phyloP scores from a whole-genome alignment of 2,329 filamentous ascomycete genomes.

The Sclerotinia glacialis region DNA sequence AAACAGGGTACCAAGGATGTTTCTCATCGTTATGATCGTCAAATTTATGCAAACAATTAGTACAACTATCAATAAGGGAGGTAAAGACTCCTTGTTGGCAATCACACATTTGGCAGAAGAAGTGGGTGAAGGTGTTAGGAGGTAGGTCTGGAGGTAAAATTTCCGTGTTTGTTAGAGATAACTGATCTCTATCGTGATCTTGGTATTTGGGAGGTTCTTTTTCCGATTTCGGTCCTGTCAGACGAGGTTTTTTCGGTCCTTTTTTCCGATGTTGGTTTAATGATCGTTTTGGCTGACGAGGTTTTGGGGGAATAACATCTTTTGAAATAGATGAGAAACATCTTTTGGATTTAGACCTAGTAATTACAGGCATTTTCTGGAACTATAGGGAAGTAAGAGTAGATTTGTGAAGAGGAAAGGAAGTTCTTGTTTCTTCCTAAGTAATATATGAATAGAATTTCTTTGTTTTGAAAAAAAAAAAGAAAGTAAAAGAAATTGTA shows the following conservation, averaged over 20 bases:
- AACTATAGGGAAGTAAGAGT: background rate
- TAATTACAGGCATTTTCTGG: background rate
- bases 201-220: background rate
- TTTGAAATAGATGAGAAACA: background rate
- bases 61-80: background rate
- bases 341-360: background rate
- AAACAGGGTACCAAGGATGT: background rate
- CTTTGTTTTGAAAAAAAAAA: background rate
- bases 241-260: no score
- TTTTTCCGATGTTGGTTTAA: background rate
- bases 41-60: background rate
- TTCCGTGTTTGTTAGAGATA: background rate
- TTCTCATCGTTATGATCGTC: background rate
- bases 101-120: background rate
- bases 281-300: background rate
- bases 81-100: conserved; percentile 4
- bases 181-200: background rate
- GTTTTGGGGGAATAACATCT: background rate
- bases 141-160: background rate
- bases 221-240: background rate
- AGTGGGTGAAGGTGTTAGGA: background rate
- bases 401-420: background rate
- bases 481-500: no score
- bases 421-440: background rate
- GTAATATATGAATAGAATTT: background rate